Conservation (phyloP, 2,329 filamentous ascomycete genomes). For the Aspergillus jensenii region DNA sequence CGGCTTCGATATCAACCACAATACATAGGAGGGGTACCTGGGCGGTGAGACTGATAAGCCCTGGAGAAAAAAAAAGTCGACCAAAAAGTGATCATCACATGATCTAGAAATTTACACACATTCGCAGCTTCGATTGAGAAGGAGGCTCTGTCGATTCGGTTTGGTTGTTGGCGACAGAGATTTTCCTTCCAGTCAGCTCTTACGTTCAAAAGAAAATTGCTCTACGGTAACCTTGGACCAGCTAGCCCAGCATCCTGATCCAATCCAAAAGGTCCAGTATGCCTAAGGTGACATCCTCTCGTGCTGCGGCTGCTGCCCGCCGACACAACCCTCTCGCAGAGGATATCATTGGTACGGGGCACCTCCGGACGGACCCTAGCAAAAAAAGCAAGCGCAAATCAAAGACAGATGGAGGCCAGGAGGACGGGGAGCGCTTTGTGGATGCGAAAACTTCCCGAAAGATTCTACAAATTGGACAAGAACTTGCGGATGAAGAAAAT, state of each 20-base stretch:
- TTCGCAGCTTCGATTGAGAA: slow-evolving; percentile 16
- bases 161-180: neutral
- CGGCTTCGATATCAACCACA: neutral
- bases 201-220: neutral
- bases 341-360: slow-evolving; percentile 71
- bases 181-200: neutral
- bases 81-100: slow-evolving; percentile 37
- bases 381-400: slow-evolving; percentile 67
- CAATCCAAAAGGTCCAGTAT: slow-evolving; percentile 48
- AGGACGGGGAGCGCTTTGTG: slow-evolving; percentile 69
- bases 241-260: neutral
- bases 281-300: slow-evolving; percentile 72
- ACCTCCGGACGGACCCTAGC: slow-evolving; percentile 71
- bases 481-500: slow-evolving; percentile 80
- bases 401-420: slow-evolving; percentile 53
- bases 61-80: slow-evolving; percentile 23
- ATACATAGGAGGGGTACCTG: slow-evolving; percentile 11
- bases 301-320: slow-evolving; percentile 57
- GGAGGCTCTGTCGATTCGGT: neutral
- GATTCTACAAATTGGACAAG: slow-evolving; percentile 85
- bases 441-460: slow-evolving; percentile 85
- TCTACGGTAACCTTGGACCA: neutral
- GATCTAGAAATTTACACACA: slow-evolving; percentile 37
- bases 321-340: slow-evolving; percentile 90
- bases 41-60: slow-evolving; percentile 20